phyloP scores from a whole-genome alignment of 2,329 filamentous ascomycete genomes.

The Monosporascus sp. region DNA sequence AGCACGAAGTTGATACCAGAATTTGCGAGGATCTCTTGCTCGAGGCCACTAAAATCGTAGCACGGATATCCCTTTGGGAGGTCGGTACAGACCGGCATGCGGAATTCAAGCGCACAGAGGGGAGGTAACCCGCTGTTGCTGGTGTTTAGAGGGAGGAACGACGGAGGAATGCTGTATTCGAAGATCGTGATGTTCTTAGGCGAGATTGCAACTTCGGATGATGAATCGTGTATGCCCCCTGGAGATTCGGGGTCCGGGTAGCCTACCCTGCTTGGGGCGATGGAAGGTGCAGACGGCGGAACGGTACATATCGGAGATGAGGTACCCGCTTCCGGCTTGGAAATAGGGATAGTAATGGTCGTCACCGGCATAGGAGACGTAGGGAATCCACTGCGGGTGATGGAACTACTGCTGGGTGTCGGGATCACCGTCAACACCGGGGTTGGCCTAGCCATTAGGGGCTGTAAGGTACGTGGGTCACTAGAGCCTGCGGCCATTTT shows the following conservation, averaged over 20 bases:
- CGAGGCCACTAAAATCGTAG: conserved; percentile 25
- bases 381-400: neutral
- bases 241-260: conserved; percentile 9
- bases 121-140: conserved; percentile 2
- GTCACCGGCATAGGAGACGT: neutral
- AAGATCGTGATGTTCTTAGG: conserved; percentile 18
- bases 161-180: conserved; percentile 18
- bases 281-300: conserved; percentile 20
- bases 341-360: neutral
- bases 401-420: neutral
- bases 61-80: conserved; percentile 27
- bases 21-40: conserved; percentile 22
- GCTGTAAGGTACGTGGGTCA: neutral
- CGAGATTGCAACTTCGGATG: conserved; percentile 16
- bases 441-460: neutral
- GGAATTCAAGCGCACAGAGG: conserved; percentile 27
- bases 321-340: neutral
- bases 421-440: neutral
- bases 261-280: conserved; percentile 19
- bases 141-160: conserved; percentile 9
- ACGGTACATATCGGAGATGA: conserved; percentile 14
- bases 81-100: conserved; percentile 24
- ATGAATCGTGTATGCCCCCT: conserved; percentile 11
- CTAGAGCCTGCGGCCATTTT: conserved; percentile 1
- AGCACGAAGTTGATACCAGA: conserved; percentile 25